Base-by-base conservation (phyloP, 202 grass and related monocot genomes). In the Zoysia matrella region DNA sequence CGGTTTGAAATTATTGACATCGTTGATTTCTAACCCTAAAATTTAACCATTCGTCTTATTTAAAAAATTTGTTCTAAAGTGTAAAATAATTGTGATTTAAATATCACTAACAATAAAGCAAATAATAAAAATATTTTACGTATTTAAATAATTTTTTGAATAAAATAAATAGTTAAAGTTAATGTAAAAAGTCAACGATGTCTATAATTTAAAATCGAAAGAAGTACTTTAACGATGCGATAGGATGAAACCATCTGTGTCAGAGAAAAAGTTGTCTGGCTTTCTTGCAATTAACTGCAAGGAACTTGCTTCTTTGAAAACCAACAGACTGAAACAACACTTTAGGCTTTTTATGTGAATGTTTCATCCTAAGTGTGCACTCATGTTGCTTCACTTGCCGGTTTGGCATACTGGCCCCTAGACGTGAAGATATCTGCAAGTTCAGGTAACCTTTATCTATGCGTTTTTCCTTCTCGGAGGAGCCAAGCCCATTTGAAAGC, bases 251-350 rank as follows among this genome's bases (percentile, higher is more conserved):
- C n/a, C 48, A 65, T 64, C 43, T 13, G 6, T 1, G 14, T 14
- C 30, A 9, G 5, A 8, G 46, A 14, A 48, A 76, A 83, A 76
- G 64, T 69, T 60, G 72, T 39, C 76, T 83, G 52, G 52, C 22
- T 55, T 76, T 81, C 69, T 69, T 60, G 72, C 81, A 83, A 83
- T 66, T n/a, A 62, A 18, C 14, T 60, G 30, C 14, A 60, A 22
- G 7, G 18, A 52, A 7, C 43, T 71, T 16, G 14, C 11, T 61
- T 47, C 6, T 55, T 78, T 69, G 3, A 15, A 40, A 22, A 54
- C 48, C 56, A 13, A 47, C 30, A 10, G 57, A 72, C 49, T 50
- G 63, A 18, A 75, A 22, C 52, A 5, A 12, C 3, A 47, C 42
- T 80, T 58, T 58, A 58, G 65, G 52, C 12, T 36, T 4, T 52